These are phyloP conservation scores for Tetratostichococcus sp. DNA, from an alignment of 139 green algal species.

Conservation along the genomic window DNA sequence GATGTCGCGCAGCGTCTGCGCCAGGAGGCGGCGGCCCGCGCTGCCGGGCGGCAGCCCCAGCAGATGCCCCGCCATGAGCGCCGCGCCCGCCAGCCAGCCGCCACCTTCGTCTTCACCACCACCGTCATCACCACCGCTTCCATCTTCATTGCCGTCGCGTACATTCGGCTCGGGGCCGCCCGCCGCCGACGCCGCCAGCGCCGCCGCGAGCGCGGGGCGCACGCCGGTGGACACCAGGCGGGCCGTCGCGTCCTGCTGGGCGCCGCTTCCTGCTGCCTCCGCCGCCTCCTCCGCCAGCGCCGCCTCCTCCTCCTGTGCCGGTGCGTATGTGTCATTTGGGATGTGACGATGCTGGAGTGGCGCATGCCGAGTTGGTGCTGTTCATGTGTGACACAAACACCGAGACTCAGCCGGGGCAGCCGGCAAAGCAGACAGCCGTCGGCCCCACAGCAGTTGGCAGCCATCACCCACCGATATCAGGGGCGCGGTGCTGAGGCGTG, in stretches of 20 bases:
- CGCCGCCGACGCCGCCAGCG: neutral
- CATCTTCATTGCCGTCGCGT: no score
- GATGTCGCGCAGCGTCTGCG: conserved; percentile 9
- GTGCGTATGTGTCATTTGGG: no score
- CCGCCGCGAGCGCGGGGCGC: neutral
- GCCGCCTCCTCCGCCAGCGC: conserved; percentile 3
- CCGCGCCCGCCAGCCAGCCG: conserved; percentile 25
- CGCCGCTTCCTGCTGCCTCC: neutral
- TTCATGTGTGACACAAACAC: no score
- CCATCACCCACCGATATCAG: conserved; percentile 1
- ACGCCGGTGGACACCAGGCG: neutral
- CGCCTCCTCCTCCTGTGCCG: neutral
- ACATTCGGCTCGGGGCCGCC: no score
- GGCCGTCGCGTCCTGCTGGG: conserved; percentile 5
- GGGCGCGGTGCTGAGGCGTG: conserved; percentile 23
- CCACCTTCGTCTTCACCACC: neutral
- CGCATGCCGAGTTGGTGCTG: no score
- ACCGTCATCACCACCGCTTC: no score
- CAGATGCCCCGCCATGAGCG: conserved; percentile 27
- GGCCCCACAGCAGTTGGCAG: no score
- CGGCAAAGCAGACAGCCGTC: no score
- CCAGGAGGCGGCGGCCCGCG: conserved; percentile 15
- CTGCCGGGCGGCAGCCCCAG: conserved; percentile 15
- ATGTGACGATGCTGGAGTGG: neutral
- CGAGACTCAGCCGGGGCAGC: no score